Base-by-base conservation (phyloP, 352 stramenopile species). In the Aphanomyces euteiches region DNA sequence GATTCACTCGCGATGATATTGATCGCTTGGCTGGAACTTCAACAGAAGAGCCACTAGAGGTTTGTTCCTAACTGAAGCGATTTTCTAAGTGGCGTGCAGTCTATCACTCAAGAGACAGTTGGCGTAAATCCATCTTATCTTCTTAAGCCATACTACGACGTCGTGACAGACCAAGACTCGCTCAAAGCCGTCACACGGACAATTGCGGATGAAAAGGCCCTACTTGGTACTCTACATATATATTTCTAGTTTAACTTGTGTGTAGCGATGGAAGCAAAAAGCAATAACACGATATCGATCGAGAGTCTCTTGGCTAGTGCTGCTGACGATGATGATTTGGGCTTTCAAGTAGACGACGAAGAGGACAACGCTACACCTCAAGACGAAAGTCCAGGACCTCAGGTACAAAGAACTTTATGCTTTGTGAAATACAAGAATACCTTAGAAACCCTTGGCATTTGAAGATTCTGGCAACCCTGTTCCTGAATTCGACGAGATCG, bases 101-200 rank as follows among this genome's bases (percentile, higher is more conserved):
- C 56, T 5, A 40, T 74, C 19, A 57, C 61, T 5, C 47, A 78
- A 21, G 78, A 82, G 47, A 73, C 74, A 1, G 82, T 92, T 0
- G 84, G 84, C 1, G 67, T 77, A 54, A 92, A 91, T 66, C 82
- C 82, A 5, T 67, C 70, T 4, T 71, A 72, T 4, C 64, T 92
- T n/a, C 67, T 93, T 8, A 72, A 83, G 58, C 84, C 84, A 4
- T 93, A 93, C 70, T 80, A 90, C 72, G 73, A 89, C 54, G 81
- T 85, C 13, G 82, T 87, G 6, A 73, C 71, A 3, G 83, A 91
- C 67, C 47, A 75, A 13, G 78, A 84, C 40, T 78, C 79, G 39
- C 56, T 93, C 19, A 74, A 74, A n/a, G 80, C 78, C 0, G 79
- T 92, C 53, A 72, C 81, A 7, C 85, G 76, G 48, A 72, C 77